Conservation (phyloP, 441 rosid genomes). For the Viola pubescens region DNA sequence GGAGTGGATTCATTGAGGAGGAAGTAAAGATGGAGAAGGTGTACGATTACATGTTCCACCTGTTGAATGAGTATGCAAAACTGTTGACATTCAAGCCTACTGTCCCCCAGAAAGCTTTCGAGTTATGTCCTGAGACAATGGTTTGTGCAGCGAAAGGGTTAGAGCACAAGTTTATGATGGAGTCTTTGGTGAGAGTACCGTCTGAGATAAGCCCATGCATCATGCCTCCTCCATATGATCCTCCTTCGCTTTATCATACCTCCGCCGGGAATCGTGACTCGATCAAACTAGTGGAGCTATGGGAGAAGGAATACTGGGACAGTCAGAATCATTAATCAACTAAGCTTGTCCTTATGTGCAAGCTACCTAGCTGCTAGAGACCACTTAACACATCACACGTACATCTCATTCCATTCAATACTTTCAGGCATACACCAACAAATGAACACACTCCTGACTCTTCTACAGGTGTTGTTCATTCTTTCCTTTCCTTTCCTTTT, state of each 20-base stretch:
- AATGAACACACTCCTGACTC: too few species aligned
- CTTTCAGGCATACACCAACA: too few species aligned
- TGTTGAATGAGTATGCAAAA: conserved; percentile 57
- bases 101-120: conserved; percentile 37
- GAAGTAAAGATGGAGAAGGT: conserved; percentile 63
- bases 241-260: conserved; percentile 29
- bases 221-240: conserved; percentile 63
- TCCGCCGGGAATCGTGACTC: conserved; percentile 29
- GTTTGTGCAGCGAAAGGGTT: conserved; percentile 46
- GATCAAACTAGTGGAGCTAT: conserved; percentile 31
- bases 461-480: too few species aligned
- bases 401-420: too few species aligned
- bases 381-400: too few species aligned
- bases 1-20: conserved; percentile 47
- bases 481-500: too few species aligned
- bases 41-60: conserved; percentile 87
- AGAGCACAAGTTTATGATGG: conserved; percentile 48
- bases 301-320: conserved; percentile 53
- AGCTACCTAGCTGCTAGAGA: too few species aligned
- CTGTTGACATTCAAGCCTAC: conserved; percentile 57
- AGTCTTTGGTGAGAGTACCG: conserved; percentile 57
- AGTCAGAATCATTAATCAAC: conserved; percentile 21
- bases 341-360: too few species aligned
- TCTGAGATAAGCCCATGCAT: conserved; percentile 45
- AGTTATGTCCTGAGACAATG: conserved; percentile 57